Evolutionary conservation across 495 filamentous ascomycete species (phyloP), one percentile per base, ranked within the genome.

Genomic region (Physcia stellaris): DNA sequence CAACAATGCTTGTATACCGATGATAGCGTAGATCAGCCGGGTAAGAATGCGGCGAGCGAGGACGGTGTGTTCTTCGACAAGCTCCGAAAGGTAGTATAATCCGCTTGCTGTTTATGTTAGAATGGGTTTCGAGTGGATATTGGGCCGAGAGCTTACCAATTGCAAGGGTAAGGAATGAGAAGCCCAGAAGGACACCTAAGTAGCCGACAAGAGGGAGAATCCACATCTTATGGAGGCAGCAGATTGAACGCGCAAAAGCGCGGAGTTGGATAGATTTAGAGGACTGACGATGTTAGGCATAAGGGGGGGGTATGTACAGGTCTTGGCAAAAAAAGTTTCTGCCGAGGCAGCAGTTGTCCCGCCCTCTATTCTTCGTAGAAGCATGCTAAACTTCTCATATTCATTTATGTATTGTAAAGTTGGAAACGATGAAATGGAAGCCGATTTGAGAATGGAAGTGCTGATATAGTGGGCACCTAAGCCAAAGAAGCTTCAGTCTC

Each of bases 1-100:
- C 7, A 96, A 77, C 4, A 92, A 62, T 19, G 77, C 42, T 51
- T 94, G 88, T 21, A 85, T 55, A 18, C 46, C 66, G 40, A 96
- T 83, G 49, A 94, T 75, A 40, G 60, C 61, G 66, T 94, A 93
- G 57, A 98, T 95, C 28, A 96, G 66, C 31, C 72, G 73, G 10
- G 70, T 83, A 18, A 98, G 69, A 18, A 94, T 67, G 41, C 77
- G 82, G 53, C 93, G 87, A 15, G 87, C 80, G 32, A 92, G 56
- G 9, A 96, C 88, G 9, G 86, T 96, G 54, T 96, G 88, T 53
- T 98, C 90, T 61, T 98, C 92, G 35, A 98, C 90, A 7, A 95
- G 71, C 60, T 98, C 90, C 2, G 90, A 95, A 33, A 98, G 81
- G 56, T 98, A 98, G 65, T 98, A 96, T 17, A 98, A 77, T 20